phyloP scores from a whole-genome alignment of 306 rosid genomes.

The Datisca glomerata region DNA sequence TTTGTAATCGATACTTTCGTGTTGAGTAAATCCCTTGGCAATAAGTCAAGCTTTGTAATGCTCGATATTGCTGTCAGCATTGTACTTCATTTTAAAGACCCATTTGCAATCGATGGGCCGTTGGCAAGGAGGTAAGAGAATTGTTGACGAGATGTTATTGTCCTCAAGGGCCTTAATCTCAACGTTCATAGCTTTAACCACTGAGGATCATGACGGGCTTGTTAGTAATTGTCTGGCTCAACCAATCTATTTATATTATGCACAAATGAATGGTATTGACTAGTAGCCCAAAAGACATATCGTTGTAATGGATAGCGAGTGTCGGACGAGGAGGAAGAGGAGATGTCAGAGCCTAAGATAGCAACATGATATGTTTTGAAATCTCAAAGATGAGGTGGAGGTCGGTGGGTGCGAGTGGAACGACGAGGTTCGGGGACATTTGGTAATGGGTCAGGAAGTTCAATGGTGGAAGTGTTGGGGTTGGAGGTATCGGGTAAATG shows the following conservation, averaged over 20 bases:
- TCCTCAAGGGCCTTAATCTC: background rate
- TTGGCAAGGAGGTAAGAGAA: too few species aligned
- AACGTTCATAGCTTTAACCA: background rate
- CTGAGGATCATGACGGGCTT: background rate
- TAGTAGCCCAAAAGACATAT: background rate
- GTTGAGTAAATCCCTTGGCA: too few species aligned
- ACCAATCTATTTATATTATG: background rate
- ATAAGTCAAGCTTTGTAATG: too few species aligned
- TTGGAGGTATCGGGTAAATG: background rate
- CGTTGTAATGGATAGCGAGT: constrained; percentile 1
- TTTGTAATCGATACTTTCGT: background rate
- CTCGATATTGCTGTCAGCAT: too few species aligned
- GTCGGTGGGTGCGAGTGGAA: background rate
- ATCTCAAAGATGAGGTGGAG: background rate
- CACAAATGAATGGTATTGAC: background rate
- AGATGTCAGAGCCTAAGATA: background rate
- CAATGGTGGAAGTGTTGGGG: background rate
- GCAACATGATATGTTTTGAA: background rate
- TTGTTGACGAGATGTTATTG: too few species aligned
- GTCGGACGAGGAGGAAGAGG: background rate
- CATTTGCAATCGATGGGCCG: too few species aligned
- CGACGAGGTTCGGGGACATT: background rate
- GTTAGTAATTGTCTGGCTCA: background rate
- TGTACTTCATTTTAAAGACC: constrained; percentile 1
- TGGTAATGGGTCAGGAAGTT: background rate